phyloP scores from a whole-genome alignment of 805 yeast genomes.

The Ogataea dorogensis region DNA sequence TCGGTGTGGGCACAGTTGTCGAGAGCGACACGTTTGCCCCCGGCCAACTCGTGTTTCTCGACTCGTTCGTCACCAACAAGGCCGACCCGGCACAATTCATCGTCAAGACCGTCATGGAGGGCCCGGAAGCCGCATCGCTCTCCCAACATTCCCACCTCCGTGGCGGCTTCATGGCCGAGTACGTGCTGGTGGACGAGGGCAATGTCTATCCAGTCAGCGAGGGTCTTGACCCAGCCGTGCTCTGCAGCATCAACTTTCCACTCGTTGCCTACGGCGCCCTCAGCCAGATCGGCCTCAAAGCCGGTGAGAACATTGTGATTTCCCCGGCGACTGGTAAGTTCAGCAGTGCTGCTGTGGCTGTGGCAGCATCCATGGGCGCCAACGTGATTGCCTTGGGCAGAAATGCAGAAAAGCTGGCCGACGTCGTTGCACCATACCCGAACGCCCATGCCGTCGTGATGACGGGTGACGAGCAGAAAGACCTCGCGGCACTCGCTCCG shows the following conservation, averaged over 20 bases:
- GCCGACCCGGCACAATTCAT: constrained; percentile 1
- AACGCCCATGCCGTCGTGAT: constrained; percentile 6
- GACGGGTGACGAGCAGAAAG: constrained; percentile 7
- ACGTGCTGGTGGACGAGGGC: constrained; percentile 2
- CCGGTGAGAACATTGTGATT: constrained; percentile 11
- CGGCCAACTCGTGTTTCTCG: constrained; percentile 11
- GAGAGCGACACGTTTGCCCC: constrained; percentile 1
- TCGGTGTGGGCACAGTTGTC: constrained; percentile 8
- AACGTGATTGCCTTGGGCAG: constrained; percentile 9
- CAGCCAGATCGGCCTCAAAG: constrained; percentile 2
- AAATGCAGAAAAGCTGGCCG: constrained; percentile 3
- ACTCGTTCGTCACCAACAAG: constrained; percentile 1
- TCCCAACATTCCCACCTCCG: constrained; percentile 3
- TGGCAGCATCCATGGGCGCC: constrained; percentile 15
- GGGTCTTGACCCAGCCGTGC: background rate
- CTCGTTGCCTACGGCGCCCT: constrained; percentile 9
- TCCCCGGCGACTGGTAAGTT: constrained; percentile 13
- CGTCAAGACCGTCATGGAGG: constrained; percentile 7
- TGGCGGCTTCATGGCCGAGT: constrained; percentile 8
- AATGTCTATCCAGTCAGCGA: constrained; percentile 6
- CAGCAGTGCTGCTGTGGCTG: constrained; percentile 14
- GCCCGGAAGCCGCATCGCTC: constrained; percentile 3
- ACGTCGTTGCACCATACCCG: background rate
- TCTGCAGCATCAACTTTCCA: background rate
- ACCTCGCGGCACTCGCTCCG: background rate